Conservation (phyloP, 2,329 filamentous ascomycete genomes). For the Alternaria gaisen region DNA sequence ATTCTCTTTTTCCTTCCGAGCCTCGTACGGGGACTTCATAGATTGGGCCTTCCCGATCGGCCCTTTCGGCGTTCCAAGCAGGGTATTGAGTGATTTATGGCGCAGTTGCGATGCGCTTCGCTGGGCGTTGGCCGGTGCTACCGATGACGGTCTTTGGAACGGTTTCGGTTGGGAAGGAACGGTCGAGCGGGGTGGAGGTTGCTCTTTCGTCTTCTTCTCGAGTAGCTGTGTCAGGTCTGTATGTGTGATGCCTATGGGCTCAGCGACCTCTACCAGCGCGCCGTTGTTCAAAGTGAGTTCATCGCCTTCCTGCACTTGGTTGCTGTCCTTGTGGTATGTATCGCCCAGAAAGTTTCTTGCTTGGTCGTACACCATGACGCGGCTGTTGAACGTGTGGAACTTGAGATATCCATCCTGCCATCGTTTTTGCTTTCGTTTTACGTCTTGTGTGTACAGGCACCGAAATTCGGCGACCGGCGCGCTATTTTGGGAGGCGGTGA, state of each 20-base stretch:
- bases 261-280: slow-evolving; percentile 81
- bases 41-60: slow-evolving; percentile 69
- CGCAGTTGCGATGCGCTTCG: slow-evolving; percentile 54
- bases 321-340: slow-evolving; percentile 77
- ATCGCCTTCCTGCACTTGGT: slow-evolving; percentile 79
- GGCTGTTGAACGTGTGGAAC: slow-evolving; percentile 90
- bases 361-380: slow-evolving; percentile 89
- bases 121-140: slow-evolving; percentile 25
- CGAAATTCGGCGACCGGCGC: slow-evolving; percentile 82
- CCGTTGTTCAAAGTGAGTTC: slow-evolving; percentile 81
- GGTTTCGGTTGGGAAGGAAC: slow-evolving; percentile 29
- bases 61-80: slow-evolving; percentile 72
- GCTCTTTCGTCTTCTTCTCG: slow-evolving; percentile 68
- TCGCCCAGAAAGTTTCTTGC: slow-evolving; percentile 83
- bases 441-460: slow-evolving; percentile 87
- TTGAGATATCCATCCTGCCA: slow-evolving; percentile 93
- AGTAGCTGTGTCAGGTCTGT: slow-evolving; percentile 81
- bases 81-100: slow-evolving; percentile 67
- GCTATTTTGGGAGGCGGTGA: slow-evolving; percentile 67
- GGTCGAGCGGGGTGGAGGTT: slow-evolving; percentile 27
- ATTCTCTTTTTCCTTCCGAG: slow-evolving; percentile 46
- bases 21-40: slow-evolving; percentile 73
- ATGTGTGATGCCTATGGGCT: slow-evolving; percentile 74
- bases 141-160: slow-evolving; percentile 30
- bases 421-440: slow-evolving; percentile 85